Evolutionary conservation across 352 stramenopile species (phyloP).

Genomic region (Phytophthora meadii): DNA sequence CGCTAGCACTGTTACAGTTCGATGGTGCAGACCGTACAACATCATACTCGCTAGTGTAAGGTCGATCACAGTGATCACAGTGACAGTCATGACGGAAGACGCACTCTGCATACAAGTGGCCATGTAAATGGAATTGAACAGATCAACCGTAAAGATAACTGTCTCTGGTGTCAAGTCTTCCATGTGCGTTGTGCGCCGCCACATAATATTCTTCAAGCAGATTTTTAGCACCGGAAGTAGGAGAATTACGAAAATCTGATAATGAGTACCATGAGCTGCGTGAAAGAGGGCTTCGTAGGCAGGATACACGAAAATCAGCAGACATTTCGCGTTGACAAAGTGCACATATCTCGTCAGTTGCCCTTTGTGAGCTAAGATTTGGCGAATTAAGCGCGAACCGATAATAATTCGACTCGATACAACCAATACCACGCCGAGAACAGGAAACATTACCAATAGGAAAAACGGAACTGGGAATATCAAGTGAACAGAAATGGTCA

Average conservation of each 20-base stretch:
- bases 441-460: constrained; percentile 6
- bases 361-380: background rate
- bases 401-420: constrained; percentile 1
- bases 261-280: background rate
- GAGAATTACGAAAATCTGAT: constrained; percentile 3
- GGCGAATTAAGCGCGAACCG: background rate
- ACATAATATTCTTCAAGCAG: constrained; percentile 3
- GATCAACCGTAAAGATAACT: constrained; percentile 3
- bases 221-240: constrained; percentile 6
- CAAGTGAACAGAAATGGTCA: constrained; percentile 1
- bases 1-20: background rate
- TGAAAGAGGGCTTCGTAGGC: constrained; percentile 2
- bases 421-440: background rate
- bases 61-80: constrained; percentile 3
- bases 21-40: constrained; percentile 4
- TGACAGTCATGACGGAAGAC: constrained; percentile 7
- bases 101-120: constrained; percentile 8
- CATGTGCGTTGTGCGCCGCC: constrained; percentile 2
- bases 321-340: constrained; percentile 6
- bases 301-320: constrained; percentile 9
- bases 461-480: constrained; percentile 5
- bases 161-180: constrained; percentile 5
- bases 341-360: constrained; percentile 6
- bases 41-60: constrained; percentile 1
- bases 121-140: constrained; percentile 10